These are phyloP conservation scores for Penicillium sp. DNA, from an alignment of 2,329 filamentous ascomycete genomes.

Conservation along the genomic window DNA sequence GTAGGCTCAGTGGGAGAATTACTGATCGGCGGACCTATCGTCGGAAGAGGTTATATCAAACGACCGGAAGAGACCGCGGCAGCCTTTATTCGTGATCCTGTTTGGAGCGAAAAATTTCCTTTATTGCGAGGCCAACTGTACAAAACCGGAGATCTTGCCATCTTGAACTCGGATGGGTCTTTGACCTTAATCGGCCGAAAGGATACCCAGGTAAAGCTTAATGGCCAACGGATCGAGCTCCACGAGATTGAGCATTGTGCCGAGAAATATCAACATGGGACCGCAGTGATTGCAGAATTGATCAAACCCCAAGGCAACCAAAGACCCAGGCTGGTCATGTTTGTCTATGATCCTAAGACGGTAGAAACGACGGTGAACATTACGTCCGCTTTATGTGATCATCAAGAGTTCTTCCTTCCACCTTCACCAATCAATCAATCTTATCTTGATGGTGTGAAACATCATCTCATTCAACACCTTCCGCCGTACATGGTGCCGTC, in stretches of 20 bases:
- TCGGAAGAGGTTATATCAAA: slow-evolving; percentile 9
- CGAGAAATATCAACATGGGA: neutral
- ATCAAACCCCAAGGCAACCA: neutral
- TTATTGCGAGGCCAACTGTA: neutral
- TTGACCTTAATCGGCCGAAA: slow-evolving; percentile 34
- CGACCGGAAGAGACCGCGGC: neutral
- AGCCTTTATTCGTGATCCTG: neutral
- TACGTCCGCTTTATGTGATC: neutral
- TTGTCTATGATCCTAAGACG: neutral
- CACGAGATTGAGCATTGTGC: slow-evolving; percentile 33
- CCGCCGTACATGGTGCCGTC: neutral
- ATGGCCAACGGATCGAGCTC: slow-evolving; percentile 37
- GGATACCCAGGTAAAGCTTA: slow-evolving; percentile 37
- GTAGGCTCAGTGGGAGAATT: slow-evolving; percentile 6
- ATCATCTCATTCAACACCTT: neutral
- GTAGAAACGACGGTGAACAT: neutral
- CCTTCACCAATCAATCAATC: neutral
- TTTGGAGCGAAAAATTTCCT: neutral
- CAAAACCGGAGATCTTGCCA: slow-evolving; percentile 38
- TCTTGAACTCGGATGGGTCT: slow-evolving; percentile 30
- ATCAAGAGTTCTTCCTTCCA: neutral
- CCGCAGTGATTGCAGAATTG: neutral
- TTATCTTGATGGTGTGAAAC: neutral
- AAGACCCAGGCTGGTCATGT: neutral
- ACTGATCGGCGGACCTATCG: slow-evolving; percentile 4